Percentiles rank a stretch among this genome's conserved stretches.
Evolutionary conservation across 352 stramenopile genomes (phyloP).

Genomic region (Saprolegnia parasitica): DNA sequence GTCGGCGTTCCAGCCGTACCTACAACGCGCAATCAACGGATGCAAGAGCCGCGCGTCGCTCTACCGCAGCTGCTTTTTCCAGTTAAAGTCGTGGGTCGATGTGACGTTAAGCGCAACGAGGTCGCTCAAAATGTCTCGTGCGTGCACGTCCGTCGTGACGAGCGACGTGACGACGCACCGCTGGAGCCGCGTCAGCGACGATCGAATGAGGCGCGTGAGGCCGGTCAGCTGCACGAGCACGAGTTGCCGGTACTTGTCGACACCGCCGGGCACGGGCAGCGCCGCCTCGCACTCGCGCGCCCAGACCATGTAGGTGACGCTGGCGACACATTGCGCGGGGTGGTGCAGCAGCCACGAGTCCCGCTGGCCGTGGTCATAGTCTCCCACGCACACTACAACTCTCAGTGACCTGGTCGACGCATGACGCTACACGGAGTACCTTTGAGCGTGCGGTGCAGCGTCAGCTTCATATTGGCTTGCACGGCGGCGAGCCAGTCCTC

Average conservation of each 20-base stretch:
- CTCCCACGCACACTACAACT: slow-evolving; percentile 48
- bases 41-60: slow-evolving; percentile 32
- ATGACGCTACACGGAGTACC: not conserved
- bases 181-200: slow-evolving; percentile 50
- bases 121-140: slow-evolving; percentile 67
- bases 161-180: slow-evolving; percentile 59
- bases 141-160: slow-evolving; percentile 73
- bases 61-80: slow-evolving; percentile 74
- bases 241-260: slow-evolving; percentile 51
- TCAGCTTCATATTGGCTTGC: slow-evolving; percentile 65
- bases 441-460: slow-evolving; percentile 69
- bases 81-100: slow-evolving; percentile 57
- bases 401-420: not conserved
- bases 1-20: slow-evolving; percentile 45
- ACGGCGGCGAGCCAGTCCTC: slow-evolving; percentile 82
- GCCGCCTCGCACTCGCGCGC: slow-evolving; percentile 61
- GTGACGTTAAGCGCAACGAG: slow-evolving; percentile 49
- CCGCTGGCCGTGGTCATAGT: slow-evolving; percentile 81
- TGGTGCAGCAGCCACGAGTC: slow-evolving; percentile 84
- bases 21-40: not conserved
- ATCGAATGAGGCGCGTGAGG: slow-evolving; percentile 55
- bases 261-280: slow-evolving; percentile 32
- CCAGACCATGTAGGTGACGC: slow-evolving; percentile 88
- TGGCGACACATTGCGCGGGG: slow-evolving; percentile 86
- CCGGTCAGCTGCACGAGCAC: slow-evolving; percentile 64